Percentiles rank a stretch among this genome's conserved stretches.
These are phyloP conservation scores for Xylona heveae DNA, from an alignment of 495 filamentous ascomycete species.

Conservation along the genomic window DNA sequence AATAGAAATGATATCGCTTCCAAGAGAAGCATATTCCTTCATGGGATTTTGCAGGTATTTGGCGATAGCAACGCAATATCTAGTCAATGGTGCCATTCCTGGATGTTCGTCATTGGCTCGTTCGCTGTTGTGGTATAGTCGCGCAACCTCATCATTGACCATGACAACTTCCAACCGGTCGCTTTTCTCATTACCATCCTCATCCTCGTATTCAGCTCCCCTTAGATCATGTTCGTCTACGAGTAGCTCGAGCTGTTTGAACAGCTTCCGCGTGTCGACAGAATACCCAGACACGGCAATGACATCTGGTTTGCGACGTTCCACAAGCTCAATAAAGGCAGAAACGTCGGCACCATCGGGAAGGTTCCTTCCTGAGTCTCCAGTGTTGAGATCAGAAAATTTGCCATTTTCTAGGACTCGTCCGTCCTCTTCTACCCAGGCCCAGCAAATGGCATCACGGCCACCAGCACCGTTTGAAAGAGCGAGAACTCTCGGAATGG, in stretches of 20 bases:
- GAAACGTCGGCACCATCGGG: conserved; percentile 38
- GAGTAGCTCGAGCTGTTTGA: conserved; percentile 54
- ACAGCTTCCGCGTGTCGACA: conserved; percentile 64
- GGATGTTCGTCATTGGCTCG: conserved; percentile 70
- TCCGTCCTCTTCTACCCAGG: conserved; percentile 83
- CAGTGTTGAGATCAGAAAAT: conserved; percentile 49
- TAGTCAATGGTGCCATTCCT: conserved; percentile 44
- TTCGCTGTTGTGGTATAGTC: conserved; percentile 77
- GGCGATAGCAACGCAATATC: conserved; percentile 76
- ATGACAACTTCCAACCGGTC: conserved; percentile 70
- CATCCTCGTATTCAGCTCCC: conserved; percentile 50
- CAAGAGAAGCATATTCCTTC: conserved; percentile 84
- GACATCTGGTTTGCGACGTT: conserved; percentile 67
- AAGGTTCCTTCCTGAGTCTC: conserved; percentile 44
- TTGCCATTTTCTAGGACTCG: conserved; percentile 73
- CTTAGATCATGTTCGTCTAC: conserved; percentile 52
- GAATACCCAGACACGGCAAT: conserved; percentile 81
- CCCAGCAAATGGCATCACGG: conserved; percentile 68
- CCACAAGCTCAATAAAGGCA: conserved; percentile 49
- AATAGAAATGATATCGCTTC: conserved; percentile 69
- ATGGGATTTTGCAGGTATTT: conserved; percentile 85
- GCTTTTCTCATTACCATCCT: conserved; percentile 38
- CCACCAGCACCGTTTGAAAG: conserved; percentile 67
- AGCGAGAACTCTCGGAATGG: conserved; percentile 66
- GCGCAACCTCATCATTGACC: conserved; percentile 88